Percentiles rank a stretch among this genome's conserved stretches.
phyloP scores from a whole-genome alignment of 1,139 yeast genomes.

The Arxiozyma heterogenica region DNA sequence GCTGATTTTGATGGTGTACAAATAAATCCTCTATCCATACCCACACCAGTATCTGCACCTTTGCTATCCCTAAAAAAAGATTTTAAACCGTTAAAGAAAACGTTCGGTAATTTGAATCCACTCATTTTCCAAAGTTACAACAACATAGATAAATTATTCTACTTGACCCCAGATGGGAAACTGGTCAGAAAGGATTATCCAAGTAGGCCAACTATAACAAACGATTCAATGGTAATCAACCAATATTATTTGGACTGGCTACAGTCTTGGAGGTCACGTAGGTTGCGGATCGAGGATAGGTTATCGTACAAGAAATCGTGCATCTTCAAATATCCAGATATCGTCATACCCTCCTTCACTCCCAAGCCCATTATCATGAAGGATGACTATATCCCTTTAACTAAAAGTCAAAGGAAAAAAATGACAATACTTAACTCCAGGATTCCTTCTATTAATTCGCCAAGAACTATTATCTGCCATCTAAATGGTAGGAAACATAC shows the following conservation, averaged over 20 bases:
- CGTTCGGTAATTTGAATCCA: neutral
- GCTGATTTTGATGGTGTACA: conserved; percentile 14
- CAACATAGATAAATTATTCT: conserved; percentile 14
- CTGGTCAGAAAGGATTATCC: conserved; percentile 30
- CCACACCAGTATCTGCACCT: too few species aligned
- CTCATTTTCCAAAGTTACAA: neutral
- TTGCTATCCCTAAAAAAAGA: neutral
- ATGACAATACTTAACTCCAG: conserved; percentile 17
- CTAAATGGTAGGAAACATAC: conserved; percentile 65
- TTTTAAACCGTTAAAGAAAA: neutral
- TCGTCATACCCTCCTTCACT: conserved; percentile 13
- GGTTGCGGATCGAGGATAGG: conserved; percentile 13
- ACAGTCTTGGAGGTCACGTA: conserved; percentile 15
- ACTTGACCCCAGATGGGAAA: conserved; percentile 21
- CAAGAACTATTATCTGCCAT: conserved; percentile 51
- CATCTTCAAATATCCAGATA: conserved; percentile 17
- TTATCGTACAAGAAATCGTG: conserved; percentile 7
- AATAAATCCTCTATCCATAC: neutral
- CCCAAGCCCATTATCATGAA: conserved; percentile 3
- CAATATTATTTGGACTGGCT: conserved; percentile 20
- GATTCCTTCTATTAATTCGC: conserved; percentile 31
- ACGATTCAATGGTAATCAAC: conserved; percentile 25
- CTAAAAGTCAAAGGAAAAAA: conserved; percentile 6
- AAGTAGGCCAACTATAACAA: conserved; percentile 25
- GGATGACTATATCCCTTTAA: conserved; percentile 4